Evolutionary conservation across 495 filamentous ascomycete genomes (phyloP).

Genomic region (Penicillium canariense): DNA sequence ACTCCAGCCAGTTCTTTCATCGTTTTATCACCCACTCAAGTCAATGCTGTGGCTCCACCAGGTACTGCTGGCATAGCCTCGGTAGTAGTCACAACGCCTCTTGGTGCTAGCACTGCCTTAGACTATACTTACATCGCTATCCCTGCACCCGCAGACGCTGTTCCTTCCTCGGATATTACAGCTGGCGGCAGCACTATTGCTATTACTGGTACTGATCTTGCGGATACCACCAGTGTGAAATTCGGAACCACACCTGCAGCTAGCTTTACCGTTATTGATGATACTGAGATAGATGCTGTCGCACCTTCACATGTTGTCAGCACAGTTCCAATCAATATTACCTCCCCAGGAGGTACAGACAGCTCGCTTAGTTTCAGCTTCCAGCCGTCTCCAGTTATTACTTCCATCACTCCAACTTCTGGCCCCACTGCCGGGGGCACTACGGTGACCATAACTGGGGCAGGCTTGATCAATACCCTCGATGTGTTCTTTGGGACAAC

Average conservation of each 20-base stretch:
- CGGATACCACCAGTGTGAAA: not conserved
- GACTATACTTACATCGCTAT: not conserved
- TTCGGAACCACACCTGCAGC: constrained; percentile 4
- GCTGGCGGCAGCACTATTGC: not conserved
- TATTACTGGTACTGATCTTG: not conserved
- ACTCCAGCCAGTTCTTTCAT: not conserved
- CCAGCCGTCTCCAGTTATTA: not conserved
- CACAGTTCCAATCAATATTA: constrained; percentile 8
- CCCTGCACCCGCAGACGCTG: not conserved
- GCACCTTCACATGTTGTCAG: not conserved
- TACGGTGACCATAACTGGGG: not conserved
- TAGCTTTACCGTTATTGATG: constrained; percentile 1
- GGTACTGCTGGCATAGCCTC: not conserved
- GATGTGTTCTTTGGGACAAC: no score
- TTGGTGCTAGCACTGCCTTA: not conserved
- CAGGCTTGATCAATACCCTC: not conserved
- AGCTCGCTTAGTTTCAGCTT: constrained; percentile 6
- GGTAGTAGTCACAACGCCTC: not conserved
- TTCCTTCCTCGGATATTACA: not conserved
- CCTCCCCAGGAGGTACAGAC: constrained; percentile 1
- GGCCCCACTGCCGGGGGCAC: constrained; percentile 1
- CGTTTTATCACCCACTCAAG: not conserved
- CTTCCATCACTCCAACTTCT: not conserved
- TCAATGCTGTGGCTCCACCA: not conserved
- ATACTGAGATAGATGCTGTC: not conserved